Percentiles rank a stretch among this genome's conserved stretches.
These are phyloP conservation scores for Microbotryum scabiosae DNA, from an alignment of 1,284 basidiomycete species.

Conservation along the genomic window DNA sequence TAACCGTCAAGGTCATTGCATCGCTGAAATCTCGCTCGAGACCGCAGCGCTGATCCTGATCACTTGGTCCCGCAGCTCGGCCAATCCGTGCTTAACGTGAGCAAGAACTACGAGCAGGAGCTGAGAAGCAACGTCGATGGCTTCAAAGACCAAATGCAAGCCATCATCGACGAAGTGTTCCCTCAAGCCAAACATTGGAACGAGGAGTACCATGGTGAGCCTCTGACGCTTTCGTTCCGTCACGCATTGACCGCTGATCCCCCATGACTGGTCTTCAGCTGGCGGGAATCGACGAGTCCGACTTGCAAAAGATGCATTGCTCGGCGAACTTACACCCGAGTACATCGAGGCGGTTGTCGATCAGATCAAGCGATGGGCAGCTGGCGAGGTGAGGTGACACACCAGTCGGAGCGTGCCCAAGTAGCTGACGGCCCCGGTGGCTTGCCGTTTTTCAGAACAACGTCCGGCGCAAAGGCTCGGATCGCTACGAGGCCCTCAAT, in stretches of 20 bases:
- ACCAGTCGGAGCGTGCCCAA: too few species aligned
- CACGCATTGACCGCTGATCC: too few species aligned
- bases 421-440: too few species aligned
- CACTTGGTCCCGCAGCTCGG: slow-evolving; percentile 1
- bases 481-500: slow-evolving; percentile 10
- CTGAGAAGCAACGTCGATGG: not conserved
- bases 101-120: not conserved
- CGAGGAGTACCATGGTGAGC: slow-evolving; percentile 6
- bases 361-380: slow-evolving; percentile 1
- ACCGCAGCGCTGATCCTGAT: not conserved
- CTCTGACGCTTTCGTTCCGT: too few species aligned
- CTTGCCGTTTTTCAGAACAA: not conserved
- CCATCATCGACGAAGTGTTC: slow-evolving; percentile 6
- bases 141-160: not conserved
- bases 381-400: not conserved
- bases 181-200: not conserved
- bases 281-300: slow-evolving; percentile 4
- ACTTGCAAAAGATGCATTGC: slow-evolving; percentile 8
- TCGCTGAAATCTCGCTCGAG: not conserved
- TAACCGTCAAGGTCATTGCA: slow-evolving; percentile 6
- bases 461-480: slow-evolving; percentile 4
- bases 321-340: slow-evolving; percentile 10
- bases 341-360: slow-evolving; percentile 6
- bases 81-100: not conserved
- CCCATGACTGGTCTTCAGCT: not conserved